These are phyloP conservation scores for Penicillium sp. DNA, from an alignment of 2,329 filamentous ascomycete genomes.

Conservation along the genomic window DNA sequence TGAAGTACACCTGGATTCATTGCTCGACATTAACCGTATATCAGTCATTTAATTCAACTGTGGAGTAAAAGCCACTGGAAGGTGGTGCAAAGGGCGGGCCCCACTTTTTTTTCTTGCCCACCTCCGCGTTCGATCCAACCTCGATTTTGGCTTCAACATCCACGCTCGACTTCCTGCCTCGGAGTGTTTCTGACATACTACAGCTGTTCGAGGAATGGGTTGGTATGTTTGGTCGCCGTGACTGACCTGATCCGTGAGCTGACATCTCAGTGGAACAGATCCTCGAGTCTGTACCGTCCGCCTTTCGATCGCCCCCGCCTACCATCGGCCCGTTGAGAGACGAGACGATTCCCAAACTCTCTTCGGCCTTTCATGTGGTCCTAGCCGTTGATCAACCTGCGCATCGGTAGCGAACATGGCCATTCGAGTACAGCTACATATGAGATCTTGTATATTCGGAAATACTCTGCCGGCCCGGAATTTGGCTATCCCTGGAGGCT, in stretches of 20 bases:
- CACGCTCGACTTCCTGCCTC: not conserved
- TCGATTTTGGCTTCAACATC: not conserved
- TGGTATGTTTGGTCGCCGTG: not conserved
- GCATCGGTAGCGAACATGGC: slow-evolving; percentile 21
- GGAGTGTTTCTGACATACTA: not conserved
- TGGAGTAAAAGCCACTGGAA: not conserved
- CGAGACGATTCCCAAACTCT: not conserved
- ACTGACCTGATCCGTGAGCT: not conserved
- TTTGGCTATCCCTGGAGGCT: slow-evolving; percentile 16
- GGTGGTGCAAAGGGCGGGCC: not conserved
- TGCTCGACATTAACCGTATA: too few relatives aligned
- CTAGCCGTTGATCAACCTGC: not conserved
- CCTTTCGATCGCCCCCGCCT: not conserved
- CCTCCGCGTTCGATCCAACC: not conserved
- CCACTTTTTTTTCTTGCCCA: not conserved
- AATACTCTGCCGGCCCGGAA: slow-evolving; percentile 9
- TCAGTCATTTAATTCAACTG: too few relatives aligned
- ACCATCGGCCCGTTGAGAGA: slow-evolving; percentile 1
- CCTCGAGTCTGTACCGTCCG: slow-evolving; percentile 8
- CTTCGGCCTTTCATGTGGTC: not conserved
- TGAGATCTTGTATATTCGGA: slow-evolving; percentile 17
- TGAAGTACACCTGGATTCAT: too few relatives aligned
- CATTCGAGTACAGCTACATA: slow-evolving; percentile 16
- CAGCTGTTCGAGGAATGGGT: slow-evolving; percentile 1
- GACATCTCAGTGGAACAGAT: slow-evolving; percentile 6